Base-by-base conservation (phyloP, 306 rosid species). In the Cicer cuneatum region DNA sequence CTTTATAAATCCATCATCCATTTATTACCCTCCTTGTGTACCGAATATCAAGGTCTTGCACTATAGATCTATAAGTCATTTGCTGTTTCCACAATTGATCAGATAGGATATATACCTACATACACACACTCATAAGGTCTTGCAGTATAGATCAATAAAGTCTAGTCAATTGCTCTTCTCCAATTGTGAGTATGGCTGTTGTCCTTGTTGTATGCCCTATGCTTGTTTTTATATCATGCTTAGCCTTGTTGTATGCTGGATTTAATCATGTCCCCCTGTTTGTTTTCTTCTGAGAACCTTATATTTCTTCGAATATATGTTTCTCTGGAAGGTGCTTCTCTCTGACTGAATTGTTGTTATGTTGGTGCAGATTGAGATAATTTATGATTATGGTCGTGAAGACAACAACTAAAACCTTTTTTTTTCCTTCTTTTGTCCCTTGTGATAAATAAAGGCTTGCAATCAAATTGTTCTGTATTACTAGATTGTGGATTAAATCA, bases 311-410 rank as follows among this genome's bases (percentile, higher is more conserved):
- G 5, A 7, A 65, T 65, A 65, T 65, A 42, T 42, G 71, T 43
- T 42, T 10, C 52, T 21, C 37, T 64, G 11, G 33, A 18, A 39
- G 5, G 49, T 64, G 21, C 59, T 76, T 82, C 71, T 52, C 80
- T 70, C 43, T 78, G 68, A 68, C 77, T 58, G 42, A 16, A 51
- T 83, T 78, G 57, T 19, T 80, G 38, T 49, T 14, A 33, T 73
- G 15, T 66, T 12, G 48, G 11, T 73, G 79, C 79, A 93, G 98
- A 87, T 93, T 83, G 97, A 91, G 89, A 90, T 93, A 69, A 77
- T 87, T 65, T 94, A 90, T 73, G 58, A 91, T 87, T 94, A 83
- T 80, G 98, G 98, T 45, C 86, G 85, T 63, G 98, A 93, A 90
- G 88, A 90, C 72, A 82, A 91, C 59, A 69, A 81, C 90, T 89